phyloP scores from a whole-genome alignment of 1,284 basidiomycete species.

The Athelia sp. region DNA sequence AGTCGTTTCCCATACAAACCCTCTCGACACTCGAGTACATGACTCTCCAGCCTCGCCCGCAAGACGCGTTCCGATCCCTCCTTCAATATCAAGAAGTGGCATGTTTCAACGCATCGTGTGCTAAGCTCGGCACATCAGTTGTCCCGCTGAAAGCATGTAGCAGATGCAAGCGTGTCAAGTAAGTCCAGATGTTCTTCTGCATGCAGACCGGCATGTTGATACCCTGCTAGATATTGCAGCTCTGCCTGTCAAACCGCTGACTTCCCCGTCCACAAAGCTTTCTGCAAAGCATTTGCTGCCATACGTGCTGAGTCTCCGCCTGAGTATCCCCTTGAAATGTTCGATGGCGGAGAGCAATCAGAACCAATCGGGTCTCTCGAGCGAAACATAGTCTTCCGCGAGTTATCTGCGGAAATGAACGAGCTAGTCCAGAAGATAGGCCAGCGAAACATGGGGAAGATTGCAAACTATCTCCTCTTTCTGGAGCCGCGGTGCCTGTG shows the following conservation, averaged over 20 bases:
- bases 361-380: background rate
- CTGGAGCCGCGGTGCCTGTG: background rate
- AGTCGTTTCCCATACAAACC: no score
- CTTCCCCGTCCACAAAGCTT: background rate
- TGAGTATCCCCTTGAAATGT: background rate
- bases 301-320: background rate
- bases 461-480: background rate
- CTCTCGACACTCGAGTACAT: no score
- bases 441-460: background rate
- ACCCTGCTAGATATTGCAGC: background rate
- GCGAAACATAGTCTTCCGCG: background rate
- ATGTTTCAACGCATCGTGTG: background rate
- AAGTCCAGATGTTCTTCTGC: background rate
- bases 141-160: background rate
- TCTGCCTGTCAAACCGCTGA: background rate
- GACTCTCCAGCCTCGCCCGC: no score
- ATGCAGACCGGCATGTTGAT: background rate
- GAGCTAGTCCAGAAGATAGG: background rate
- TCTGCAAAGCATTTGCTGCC: background rate
- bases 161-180: background rate
- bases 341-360: background rate
- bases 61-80: background rate
- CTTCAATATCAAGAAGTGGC: background rate
- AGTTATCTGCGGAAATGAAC: background rate
- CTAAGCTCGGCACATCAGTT: background rate